Percentiles rank a stretch among this genome's conserved stretches.
phyloP scores from a whole-genome alignment of 176 grass and related monocot species.

The Oryza glumipatula region DNA sequence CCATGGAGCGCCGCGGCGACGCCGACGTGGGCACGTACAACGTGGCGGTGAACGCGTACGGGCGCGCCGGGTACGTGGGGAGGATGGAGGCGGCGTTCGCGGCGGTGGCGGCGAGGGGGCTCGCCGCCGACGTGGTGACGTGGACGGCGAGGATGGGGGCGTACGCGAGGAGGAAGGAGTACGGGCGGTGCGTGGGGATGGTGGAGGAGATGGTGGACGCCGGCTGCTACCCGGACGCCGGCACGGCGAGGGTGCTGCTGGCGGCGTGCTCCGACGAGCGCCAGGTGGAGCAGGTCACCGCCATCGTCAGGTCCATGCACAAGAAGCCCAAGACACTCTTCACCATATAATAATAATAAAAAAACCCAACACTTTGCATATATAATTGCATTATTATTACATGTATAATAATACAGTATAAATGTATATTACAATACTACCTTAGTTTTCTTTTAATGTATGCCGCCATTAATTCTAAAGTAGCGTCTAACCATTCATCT shows the following conservation, averaged over 20 bases:
- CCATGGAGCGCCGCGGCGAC: slow-evolving; percentile 48
- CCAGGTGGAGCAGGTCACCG: slow-evolving; percentile 69
- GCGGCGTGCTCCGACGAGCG: slow-evolving; percentile 74
- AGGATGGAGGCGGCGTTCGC: slow-evolving; percentile 81
- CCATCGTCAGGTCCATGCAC: slow-evolving; percentile 90
- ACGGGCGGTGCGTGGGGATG: slow-evolving; percentile 69
- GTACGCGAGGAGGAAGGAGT: slow-evolving; percentile 78
- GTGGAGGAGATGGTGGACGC: slow-evolving; percentile 97
- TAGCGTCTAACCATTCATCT: too few relatives aligned
- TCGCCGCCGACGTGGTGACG: slow-evolving; percentile 81
- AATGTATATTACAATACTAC: too few relatives aligned
- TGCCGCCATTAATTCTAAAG: too few relatives aligned
- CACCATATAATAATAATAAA: slow-evolving; percentile 29
- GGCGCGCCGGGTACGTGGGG: slow-evolving; percentile 67
- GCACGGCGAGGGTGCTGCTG: slow-evolving; percentile 83
- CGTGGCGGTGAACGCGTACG: slow-evolving; percentile 79
- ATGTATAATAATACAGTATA: neutral
- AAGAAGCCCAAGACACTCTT: slow-evolving; percentile 65
- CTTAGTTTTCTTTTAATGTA: too few relatives aligned
- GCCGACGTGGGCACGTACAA: slow-evolving; percentile 79
- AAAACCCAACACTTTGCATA: neutral
- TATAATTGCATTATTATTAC: neutral
- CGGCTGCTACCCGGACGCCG: slow-evolving; percentile 83
- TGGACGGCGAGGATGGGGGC: slow-evolving; percentile 80
- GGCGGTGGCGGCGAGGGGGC: slow-evolving; percentile 34